Conservation (phyloP, 2,329 filamentous ascomycete genomes). For the Sclerotinia minor region DNA sequence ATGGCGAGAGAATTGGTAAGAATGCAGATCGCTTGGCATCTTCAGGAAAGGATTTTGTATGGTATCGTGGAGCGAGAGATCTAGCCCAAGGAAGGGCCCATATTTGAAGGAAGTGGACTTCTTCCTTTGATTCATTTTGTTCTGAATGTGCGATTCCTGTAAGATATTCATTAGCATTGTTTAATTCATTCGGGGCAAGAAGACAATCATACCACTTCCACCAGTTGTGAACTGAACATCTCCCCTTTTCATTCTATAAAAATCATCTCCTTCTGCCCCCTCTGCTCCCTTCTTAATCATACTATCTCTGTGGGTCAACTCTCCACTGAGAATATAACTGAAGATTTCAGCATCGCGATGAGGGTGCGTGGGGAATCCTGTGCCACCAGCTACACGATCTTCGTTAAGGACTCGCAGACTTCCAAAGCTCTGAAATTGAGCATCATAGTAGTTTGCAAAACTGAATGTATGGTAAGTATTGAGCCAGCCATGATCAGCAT, state of each 20-base stretch:
- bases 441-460: slow-evolving; percentile 34
- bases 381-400: slow-evolving; percentile 72
- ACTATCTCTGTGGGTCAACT: slow-evolving; percentile 83
- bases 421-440: slow-evolving; percentile 61
- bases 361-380: slow-evolving; percentile 80
- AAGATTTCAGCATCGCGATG: slow-evolving; percentile 91
- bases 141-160: slow-evolving; percentile 74
- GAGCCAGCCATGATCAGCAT: slow-evolving; percentile 83
- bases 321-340: slow-evolving; percentile 80
- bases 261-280: slow-evolving; percentile 56
- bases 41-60: slow-evolving; percentile 71
- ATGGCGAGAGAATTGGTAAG: slow-evolving; percentile 72
- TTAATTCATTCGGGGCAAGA: background rate
- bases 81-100: slow-evolving; percentile 79
- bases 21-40: slow-evolving; percentile 70
- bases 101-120: slow-evolving; percentile 85
- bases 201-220: slow-evolving; percentile 59
- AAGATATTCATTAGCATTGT: slow-evolving; percentile 28
- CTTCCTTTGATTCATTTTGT: slow-evolving; percentile 70
- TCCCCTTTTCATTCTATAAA: slow-evolving; percentile 71
- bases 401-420: slow-evolving; percentile 84
- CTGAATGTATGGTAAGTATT: slow-evolving; percentile 59
- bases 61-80: slow-evolving; percentile 72
- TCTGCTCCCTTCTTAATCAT: slow-evolving; percentile 73
- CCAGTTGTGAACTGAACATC: slow-evolving; percentile 90